Evolutionary conservation across 116 monocot genomes (phyloP).

Genomic region (Posidonia oceanica): DNA sequence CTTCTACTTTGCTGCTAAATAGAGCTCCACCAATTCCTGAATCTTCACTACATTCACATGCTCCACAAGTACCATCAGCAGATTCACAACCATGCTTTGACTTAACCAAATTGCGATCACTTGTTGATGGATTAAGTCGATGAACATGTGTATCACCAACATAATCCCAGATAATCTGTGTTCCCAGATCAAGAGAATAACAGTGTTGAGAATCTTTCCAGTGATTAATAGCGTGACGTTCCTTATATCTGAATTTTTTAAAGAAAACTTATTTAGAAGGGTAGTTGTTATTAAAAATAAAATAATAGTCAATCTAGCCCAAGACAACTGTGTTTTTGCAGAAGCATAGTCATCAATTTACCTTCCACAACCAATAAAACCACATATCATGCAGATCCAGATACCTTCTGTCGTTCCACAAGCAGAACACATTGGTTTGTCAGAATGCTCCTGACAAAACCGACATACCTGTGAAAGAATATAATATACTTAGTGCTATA

Average conservation of each 20-base stretch:
- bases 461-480: conserved; percentile 24
- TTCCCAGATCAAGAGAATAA: conserved; percentile 83
- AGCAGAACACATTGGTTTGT: conserved; percentile 65
- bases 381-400: conserved; percentile 96
- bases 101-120: conserved; percentile 47
- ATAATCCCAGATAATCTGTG: conserved; percentile 90
- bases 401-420: conserved; percentile 72
- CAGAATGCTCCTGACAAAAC: conserved; percentile 62
- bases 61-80: conserved; percentile 29
- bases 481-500: background rate
- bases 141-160: conserved; percentile 94
- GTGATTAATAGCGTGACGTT: conserved; percentile 87
- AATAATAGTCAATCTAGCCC: background rate
- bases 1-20: conserved; percentile 69
- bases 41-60: conserved; percentile 44
- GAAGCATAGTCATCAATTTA: conserved; percentile 9
- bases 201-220: conserved; percentile 92
- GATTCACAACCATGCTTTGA: conserved; percentile 25
- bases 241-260: conserved; percentile 50
- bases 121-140: conserved; percentile 80
- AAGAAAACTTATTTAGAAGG: background rate
- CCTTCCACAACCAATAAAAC: conserved; percentile 99
- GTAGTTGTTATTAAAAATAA: background rate
- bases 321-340: background rate
- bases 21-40: conserved; percentile 48